Evolutionary conservation across 1,284 basidiomycete genomes (phyloP).

Genomic region (Malassezia obtusa): DNA sequence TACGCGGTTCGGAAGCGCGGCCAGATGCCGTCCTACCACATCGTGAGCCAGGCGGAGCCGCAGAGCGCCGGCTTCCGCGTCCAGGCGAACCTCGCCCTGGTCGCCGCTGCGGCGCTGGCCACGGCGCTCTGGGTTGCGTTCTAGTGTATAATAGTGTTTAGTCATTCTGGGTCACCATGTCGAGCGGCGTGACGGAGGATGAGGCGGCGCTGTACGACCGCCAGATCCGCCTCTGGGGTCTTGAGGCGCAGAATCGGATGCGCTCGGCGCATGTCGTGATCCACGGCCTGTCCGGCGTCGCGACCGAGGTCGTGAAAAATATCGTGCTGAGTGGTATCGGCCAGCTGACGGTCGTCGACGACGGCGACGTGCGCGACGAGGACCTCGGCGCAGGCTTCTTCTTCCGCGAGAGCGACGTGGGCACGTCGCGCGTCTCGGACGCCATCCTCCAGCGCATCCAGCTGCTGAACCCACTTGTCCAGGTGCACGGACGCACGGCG

Average conservation of each 20-base stretch:
- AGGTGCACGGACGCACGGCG: constrained; percentile 50
- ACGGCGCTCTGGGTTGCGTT: background rate
- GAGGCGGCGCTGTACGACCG: constrained; percentile 86
- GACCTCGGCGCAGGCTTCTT: constrained; percentile 89
- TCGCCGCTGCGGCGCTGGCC: background rate
- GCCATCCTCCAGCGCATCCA: constrained; percentile 57
- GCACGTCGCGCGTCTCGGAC: constrained; percentile 42
- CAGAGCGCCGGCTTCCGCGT: constrained; percentile 11
- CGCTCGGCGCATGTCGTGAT: constrained; percentile 82
- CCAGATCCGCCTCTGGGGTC: constrained; percentile 93
- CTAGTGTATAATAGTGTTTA: constrained; percentile 6
- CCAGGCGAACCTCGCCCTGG: background rate
- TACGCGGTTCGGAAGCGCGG: constrained; percentile 34
- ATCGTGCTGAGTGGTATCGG: constrained; percentile 57
- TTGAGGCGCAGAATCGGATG: constrained; percentile 97
- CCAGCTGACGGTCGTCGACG: constrained; percentile 55
- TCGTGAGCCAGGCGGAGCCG: constrained; percentile 15
- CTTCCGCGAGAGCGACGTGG: constrained; percentile 83
- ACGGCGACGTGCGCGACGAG: constrained; percentile 41
- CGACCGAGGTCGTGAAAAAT: constrained; percentile 96
- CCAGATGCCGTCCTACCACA: constrained; percentile 25
- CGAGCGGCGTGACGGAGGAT: constrained; percentile 49
- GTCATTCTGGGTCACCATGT: constrained; percentile 8
- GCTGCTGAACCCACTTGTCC: constrained; percentile 82
- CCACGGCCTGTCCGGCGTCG: constrained; percentile 67